Evolutionary conservation across 78 protist genomes (phyloP).

Genomic region (Guillardia theta): DNA sequence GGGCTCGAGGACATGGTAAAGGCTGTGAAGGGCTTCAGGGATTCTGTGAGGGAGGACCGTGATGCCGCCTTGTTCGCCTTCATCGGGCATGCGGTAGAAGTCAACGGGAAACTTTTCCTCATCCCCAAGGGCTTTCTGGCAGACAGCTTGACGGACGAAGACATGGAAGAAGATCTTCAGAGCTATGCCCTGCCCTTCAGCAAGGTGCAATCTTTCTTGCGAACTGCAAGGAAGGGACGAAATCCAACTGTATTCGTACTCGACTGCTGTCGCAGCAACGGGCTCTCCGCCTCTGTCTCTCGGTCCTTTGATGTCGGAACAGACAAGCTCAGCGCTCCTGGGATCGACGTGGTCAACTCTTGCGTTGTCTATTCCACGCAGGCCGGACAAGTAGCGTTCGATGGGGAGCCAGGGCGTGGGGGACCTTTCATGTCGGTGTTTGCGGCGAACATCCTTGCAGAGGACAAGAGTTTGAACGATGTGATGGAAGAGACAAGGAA

Average conservation of each 20-base stretch:
- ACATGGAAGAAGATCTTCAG: not conserved
- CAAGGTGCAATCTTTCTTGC: not conserved
- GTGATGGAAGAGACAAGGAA: no score
- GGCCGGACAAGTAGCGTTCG: no score
- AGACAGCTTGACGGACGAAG: not conserved
- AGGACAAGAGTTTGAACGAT: no score
- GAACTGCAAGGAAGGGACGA: not conserved
- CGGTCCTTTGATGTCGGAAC: no score
- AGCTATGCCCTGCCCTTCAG: no score
- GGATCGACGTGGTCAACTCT: no score
- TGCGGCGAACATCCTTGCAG: no score
- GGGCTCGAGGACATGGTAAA: not conserved
- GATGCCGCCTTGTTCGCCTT: slow-evolving; percentile 4
- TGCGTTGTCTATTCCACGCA: no score
- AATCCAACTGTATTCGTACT: not conserved
- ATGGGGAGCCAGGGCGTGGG: no score
- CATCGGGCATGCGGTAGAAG: not conserved
- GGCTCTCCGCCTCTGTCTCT: no score
- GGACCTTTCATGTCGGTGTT: no score
- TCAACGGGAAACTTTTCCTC: not conserved
- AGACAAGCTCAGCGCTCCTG: no score
- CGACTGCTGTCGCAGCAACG: slow-evolving; percentile 34
- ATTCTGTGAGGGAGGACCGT: not conserved
- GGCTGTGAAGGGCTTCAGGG: not conserved
- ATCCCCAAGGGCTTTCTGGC: not conserved